Evolutionary conservation across 1,284 basidiomycete genomes (phyloP), one percentile per base, ranked within the genome.

Genomic region (Kalmanozyma brasiliensis): DNA sequence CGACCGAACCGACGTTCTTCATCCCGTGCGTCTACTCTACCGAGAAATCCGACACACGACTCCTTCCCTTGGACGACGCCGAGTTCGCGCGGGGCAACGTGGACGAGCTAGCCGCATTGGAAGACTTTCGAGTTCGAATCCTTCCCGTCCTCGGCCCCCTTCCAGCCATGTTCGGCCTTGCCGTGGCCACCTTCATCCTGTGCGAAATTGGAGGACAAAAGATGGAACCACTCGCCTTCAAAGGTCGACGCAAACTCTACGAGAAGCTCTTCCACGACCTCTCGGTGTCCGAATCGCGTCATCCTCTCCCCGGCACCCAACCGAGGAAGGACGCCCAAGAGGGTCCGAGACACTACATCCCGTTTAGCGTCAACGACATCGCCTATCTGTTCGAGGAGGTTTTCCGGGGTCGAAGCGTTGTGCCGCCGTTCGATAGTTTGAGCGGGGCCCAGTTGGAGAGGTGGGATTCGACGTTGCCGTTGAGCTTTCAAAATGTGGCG

Each of bases 121-220:
- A 95, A 78, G 93, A 97, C 81, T 98, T 98, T 84, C 86, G 96
- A 32, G 93, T 95, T 6, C 86, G 93, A 40, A 93, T 94, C 65
- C 82, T 95, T 7, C 93, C 93, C 26, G 93, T 94, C 7, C 86
- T 94, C 7, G 91, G 91, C 1, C 77, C 80, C 1, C 47, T 82
- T 6, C 80, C 80, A 4, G 79, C 77, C 52, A 82, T 82, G 74
- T 82, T 82, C 49, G 80, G 80, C 0, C 49, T 82, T 9, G 78
- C 77, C 0, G 78, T 74, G 1, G 80, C 80, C 0, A 80, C 76
- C 14, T 80, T 72, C 46, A 73, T 82, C 52, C 49, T 82, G 22
- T 80, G 79, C 63, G 79, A 78, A 46, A 64, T 82, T 4, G 76
- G 73, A 14, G 65, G 74, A 9, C 62, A 78, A 41, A 60, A 73